These are phyloP conservation scores for Dimocarpus longan DNA, from an alignment of 345 rosid species.

Conservation along the genomic window DNA sequence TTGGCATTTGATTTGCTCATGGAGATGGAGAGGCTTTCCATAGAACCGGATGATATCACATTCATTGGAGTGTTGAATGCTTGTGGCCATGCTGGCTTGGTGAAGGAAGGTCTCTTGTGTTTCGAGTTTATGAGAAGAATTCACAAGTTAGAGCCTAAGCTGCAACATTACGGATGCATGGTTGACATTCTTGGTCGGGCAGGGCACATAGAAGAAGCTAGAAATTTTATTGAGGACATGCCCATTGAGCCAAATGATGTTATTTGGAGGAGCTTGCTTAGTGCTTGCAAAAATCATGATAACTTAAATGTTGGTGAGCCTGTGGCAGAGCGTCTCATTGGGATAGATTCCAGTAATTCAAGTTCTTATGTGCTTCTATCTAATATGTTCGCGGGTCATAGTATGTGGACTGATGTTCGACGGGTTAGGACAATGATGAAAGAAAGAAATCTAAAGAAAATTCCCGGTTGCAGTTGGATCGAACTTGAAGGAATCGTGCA, in stretches of 20 bases:
- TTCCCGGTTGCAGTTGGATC: slow-evolving; percentile 53
- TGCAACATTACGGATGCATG: slow-evolving; percentile 58
- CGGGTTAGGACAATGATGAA: slow-evolving; percentile 46
- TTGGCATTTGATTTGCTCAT: slow-evolving; percentile 41
- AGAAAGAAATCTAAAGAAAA: slow-evolving; percentile 34
- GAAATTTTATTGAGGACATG: slow-evolving; percentile 42
- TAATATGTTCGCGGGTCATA: slow-evolving; percentile 46
- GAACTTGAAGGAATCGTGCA: slow-evolving; percentile 46
- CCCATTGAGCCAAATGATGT: slow-evolving; percentile 49
- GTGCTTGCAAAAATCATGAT: slow-evolving; percentile 39
- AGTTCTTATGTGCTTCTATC: slow-evolving; percentile 47
- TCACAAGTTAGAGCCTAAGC: slow-evolving; percentile 40
- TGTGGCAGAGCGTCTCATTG: slow-evolving; percentile 35
- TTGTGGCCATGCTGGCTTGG: slow-evolving; percentile 47
- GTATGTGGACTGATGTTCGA: slow-evolving; percentile 41
- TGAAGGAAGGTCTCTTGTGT: slow-evolving; percentile 53
- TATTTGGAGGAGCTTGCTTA: slow-evolving; percentile 45
- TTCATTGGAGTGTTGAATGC: slow-evolving; percentile 45
- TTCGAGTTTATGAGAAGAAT: slow-evolving; percentile 54
- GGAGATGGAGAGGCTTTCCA: slow-evolving; percentile 36
- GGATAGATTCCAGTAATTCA: slow-evolving; percentile 29
- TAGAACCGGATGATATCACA: slow-evolving; percentile 49
- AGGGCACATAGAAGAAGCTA: slow-evolving; percentile 45
- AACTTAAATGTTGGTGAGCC: slow-evolving; percentile 31
- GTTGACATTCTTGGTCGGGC: slow-evolving; percentile 53